Evolutionary conservation across 139 green algal species (phyloP), one percentile per base, ranked within the genome.

Genomic region (Choricystis sp.): DNA sequence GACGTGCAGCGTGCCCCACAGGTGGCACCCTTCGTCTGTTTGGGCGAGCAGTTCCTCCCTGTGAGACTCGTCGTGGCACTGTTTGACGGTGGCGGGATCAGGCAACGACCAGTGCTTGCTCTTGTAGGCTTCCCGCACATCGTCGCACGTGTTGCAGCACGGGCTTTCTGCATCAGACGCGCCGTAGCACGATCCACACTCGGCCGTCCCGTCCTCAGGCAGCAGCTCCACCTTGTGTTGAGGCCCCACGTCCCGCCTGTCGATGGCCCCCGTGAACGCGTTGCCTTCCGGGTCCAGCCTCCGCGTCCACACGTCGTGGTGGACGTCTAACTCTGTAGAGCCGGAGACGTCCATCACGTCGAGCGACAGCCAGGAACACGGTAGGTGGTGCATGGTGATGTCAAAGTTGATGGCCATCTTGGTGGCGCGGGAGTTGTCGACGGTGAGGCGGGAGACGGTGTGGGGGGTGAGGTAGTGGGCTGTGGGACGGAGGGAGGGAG

Each of bases 321-420:
- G 81, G 75, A 96, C 83, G 59, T 96, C 89, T 27, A 98, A 66
- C 26, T 98, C 89, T 49, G 94, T 67, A 60, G 97, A 88, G 2
- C 92, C 92, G 57, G 74, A 89, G 55, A 97, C 81, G 70, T 98
- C 92, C 91, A 98, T 98, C 1, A 83, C 89, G 70, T 98, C 92
- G 2, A 98, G 61, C 56, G 74, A 89, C 2, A 97, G 67, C 82
- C 91, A 90, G 1, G 80, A 73, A 66, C 92, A 98, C 21, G 89
- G 83, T 76, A 98, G 79, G 22, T 65, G 70, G 1, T 83, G 87
- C 28, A 98, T 94, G 0, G 83, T 92, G 55, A 98, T 61, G 68
- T 98, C 88, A 26, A 98, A 81, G 82, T 94, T 80, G 64, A 75
- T 21, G 23, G 28, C 4, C 3, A 30, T 29, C 14, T 3, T 40